Evolutionary conservation across 805 yeast genomes (phyloP), one percentile per base, ranked within the genome.

Genomic region (Torulaspora delbrueckii): DNA sequence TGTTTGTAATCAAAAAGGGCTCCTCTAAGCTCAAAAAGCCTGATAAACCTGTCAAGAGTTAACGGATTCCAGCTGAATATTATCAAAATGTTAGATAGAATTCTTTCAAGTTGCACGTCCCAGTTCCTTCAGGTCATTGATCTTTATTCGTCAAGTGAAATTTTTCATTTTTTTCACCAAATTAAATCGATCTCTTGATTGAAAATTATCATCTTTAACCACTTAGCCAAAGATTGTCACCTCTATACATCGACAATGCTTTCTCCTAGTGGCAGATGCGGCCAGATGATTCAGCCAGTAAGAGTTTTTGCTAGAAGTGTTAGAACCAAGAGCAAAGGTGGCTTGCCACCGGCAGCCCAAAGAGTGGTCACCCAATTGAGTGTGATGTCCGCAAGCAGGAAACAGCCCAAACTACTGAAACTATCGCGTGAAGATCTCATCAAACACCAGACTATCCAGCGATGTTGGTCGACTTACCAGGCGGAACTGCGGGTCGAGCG

Each of bases 381-480:
- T 33, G 96, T 91, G 18, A 65, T 90, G 55, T 80, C 93, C 9
- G 96, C 95, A 6, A 77, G 84, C 47, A 82, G 89, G 71, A 91
- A 89, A 66, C 90, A 83, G 66, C 99, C 99, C 37, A 79, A 81
- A 55, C 70, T 87, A 56, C 66, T 93, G 52, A 86, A 82, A 58
- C 70, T 89, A 27, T 76, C 62, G 9, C 55, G 54, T 22, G 97
- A 90, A 65, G 98, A 93, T 62, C 73, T 82, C 46, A 74, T 91
- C 51, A 86, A 93, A 59, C 98, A 91, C 63, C 78, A 80, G 53
- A 79, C 89, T 8, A 83, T 93, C 45, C 79, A 78, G 55, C 81
- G 78, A 45, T 96, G 96, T 6, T 93, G 97, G 96, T 68, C 77
- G 5, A 56, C 78, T 12, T 72, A 75, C 61, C 78, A 79, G 57